These are phyloP conservation scores for Pinus taeda DNA, from an alignment of 75 land plant species.

Conservation along the genomic window DNA sequence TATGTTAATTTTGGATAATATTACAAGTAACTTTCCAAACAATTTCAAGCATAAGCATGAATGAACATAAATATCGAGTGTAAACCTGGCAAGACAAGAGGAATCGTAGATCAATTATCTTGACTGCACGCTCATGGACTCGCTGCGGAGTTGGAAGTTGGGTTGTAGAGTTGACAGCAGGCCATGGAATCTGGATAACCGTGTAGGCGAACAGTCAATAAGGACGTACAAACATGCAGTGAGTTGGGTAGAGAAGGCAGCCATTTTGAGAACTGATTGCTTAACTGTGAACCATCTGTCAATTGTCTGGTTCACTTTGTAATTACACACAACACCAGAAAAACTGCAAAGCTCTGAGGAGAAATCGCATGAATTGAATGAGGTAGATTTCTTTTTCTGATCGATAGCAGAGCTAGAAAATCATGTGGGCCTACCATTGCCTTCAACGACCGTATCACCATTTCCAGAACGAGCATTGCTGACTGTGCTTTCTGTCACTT, in stretches of 20 bases:
- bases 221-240: not conserved
- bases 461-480: not conserved
- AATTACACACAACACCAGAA: slow-evolving; percentile 47
- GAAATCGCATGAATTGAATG: slow-evolving; percentile 57
- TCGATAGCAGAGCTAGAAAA: slow-evolving; percentile 49
- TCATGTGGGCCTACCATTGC: slow-evolving; percentile 45
- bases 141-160: too few species aligned
- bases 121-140: too few species aligned
- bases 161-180: too few species aligned
- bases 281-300: slow-evolving; percentile 52
- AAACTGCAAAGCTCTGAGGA: slow-evolving; percentile 61
- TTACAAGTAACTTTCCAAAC: too few species aligned
- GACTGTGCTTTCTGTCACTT: not conserved
- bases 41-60: too few species aligned
- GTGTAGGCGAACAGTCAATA: too few species aligned
- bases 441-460: not conserved
- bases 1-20: too few species aligned
- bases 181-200: too few species aligned
- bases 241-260: slow-evolving; percentile 62
- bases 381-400: slow-evolving; percentile 36
- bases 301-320: slow-evolving; percentile 12
- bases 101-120: too few species aligned
- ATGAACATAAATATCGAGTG: too few species aligned
- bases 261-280: slow-evolving; percentile 48
- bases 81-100: too few species aligned